These are phyloP conservation scores for Kazachstania martiniae DNA, from an alignment of 805 yeast genomes.

Conservation along the genomic window DNA sequence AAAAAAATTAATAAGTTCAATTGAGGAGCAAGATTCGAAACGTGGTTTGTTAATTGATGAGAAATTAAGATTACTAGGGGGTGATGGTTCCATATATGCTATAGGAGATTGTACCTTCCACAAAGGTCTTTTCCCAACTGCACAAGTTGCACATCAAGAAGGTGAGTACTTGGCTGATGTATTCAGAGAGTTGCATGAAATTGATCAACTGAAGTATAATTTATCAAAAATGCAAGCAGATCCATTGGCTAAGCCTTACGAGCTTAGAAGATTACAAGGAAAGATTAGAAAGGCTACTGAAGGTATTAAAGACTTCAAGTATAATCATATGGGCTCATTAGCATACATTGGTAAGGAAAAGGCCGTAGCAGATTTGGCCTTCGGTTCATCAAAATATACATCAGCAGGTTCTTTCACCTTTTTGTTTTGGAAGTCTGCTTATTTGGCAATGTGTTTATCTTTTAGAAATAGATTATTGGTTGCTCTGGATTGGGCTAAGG, in stretches of 20 bases:
- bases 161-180: conserved; percentile 71
- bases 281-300: conserved; percentile 33
- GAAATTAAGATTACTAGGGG: conserved; percentile 71
- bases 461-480: conserved; percentile 82
- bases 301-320: conserved; percentile 52
- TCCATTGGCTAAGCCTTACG: background rate
- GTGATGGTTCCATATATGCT: conserved; percentile 66
- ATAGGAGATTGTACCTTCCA: conserved; percentile 89
- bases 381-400: conserved; percentile 66
- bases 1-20: conserved; percentile 49
- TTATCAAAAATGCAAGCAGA: conserved; percentile 24
- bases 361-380: conserved; percentile 84
- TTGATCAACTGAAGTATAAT: conserved; percentile 45
- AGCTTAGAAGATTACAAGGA: conserved; percentile 32
- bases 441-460: conserved; percentile 84
- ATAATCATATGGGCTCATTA: conserved; percentile 83
- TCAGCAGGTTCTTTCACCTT: conserved; percentile 65
- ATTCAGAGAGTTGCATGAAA: conserved; percentile 52
- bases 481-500: conserved; percentile 81
- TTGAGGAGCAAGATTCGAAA: conserved; percentile 64
- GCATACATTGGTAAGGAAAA: conserved; percentile 90
- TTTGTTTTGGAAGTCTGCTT: conserved; percentile 91
- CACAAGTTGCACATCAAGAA: conserved; percentile 95
- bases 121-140: conserved; percentile 88
- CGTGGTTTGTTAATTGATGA: conserved; percentile 86